Conservation (phyloP, 2,329 filamentous ascomycete species). For the Trichoderma sp. region DNA sequence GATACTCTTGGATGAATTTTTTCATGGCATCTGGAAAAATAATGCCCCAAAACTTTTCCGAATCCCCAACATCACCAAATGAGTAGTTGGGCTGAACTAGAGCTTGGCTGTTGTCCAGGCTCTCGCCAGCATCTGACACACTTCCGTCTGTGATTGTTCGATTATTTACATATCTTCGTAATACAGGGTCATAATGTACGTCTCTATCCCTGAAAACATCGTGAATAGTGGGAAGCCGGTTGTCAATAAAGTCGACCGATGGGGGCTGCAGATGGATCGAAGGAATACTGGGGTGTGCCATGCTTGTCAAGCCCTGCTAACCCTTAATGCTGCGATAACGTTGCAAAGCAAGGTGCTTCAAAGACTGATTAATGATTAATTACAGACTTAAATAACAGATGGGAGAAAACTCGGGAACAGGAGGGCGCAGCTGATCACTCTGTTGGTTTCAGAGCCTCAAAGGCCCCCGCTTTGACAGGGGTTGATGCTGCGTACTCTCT, state of each 20-base stretch:
- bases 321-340: background rate
- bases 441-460: background rate
- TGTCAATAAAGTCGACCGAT: conserved; percentile 23
- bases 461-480: background rate
- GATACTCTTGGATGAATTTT: background rate
- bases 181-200: background rate
- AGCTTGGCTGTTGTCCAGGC: background rate
- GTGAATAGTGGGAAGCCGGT: conserved; percentile 4
- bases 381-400: background rate
- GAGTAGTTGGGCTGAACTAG: background rate
- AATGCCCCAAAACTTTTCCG: conserved; percentile 18
- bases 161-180: conserved; percentile 1
- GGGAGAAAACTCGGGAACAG: background rate
- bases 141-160: background rate
- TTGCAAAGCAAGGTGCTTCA: background rate
- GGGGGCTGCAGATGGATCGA: conserved; percentile 19
- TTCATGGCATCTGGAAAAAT: conserved; percentile 7
- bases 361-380: background rate
- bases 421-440: background rate
- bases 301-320: background rate
- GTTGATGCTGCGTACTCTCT: background rate
- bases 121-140: background rate
- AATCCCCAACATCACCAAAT: conserved; percentile 2
- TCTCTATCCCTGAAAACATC: conserved; percentile 8
- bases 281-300: conserved; percentile 1